Evolutionary conservation across 164 flowering plant species (phyloP), one percentile per base, ranked within the genome.

Genomic region (Tinospora cordifolia): DNA sequence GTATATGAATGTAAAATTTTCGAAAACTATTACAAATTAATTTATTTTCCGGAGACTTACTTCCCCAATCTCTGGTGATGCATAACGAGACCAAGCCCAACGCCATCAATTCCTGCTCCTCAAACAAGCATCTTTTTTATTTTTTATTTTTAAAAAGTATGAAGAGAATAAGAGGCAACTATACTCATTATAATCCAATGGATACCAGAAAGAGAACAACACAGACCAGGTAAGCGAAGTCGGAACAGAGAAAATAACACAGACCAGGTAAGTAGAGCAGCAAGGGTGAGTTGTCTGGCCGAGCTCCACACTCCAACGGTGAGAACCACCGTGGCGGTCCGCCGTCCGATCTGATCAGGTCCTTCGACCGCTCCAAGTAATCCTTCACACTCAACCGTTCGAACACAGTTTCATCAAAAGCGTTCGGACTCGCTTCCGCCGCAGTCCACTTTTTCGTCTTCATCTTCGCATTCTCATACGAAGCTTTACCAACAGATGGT

Each of bases 261-360:
- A 17, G 51, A 86, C 91, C 87, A 63, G 91, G 91, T 69, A 87
- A 75, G 73, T 66, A 87, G 41, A 87, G 83, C 26, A 87, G 86
- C 39, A 86, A 71, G 57, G 89, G 91, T 65, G 87, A 76, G 41
- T 74, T 34, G 1, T 74, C 24, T 69, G 62, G 54, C 25, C 75
- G 76, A 69, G 72, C 30, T 17, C 81, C 82, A 60, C 84, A 76
- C 68, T 86, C 89, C 75, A 86, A 38, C 0, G 87, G 92, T 39
- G 90, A 82, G 71, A 88, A 88, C 90, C 92, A 88, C 8, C 92
- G 81, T 14, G 92, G 88, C 66, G 88, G 87, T 39, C 88, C 91
- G 27, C 83, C 86, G 71, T 83, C 86, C 7, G 83, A 71, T 77
- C 63, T 77, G 64, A 84, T 77, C 44, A 84, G 38, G 25, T 79